phyloP scores from a whole-genome alignment of 1,284 basidiomycete genomes.

The Leccinum pallidistipes region DNA sequence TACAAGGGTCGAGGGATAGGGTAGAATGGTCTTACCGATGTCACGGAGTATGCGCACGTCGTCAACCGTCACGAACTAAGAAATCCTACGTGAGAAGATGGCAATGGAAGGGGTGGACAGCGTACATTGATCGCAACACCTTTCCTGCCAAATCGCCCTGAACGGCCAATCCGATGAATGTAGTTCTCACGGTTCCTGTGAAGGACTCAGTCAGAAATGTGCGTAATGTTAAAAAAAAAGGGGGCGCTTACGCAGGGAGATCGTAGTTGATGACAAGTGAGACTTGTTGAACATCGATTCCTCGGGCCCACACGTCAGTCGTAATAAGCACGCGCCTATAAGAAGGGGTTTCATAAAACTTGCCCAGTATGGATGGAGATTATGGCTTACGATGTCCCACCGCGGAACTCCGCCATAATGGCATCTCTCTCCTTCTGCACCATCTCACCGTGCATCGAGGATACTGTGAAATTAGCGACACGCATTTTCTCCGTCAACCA shows the following conservation, averaged over 20 bases:
- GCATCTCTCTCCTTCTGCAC: constrained; percentile 97
- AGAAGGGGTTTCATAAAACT: constrained; percentile 11
- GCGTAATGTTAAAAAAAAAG: constrained; percentile 5
- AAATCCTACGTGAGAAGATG: constrained; percentile 12
- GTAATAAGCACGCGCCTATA: constrained; percentile 90
- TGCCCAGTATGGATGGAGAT: constrained; percentile 10
- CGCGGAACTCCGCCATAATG: constrained; percentile 98
- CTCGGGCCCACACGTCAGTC: constrained; percentile 98
- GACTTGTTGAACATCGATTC: constrained; percentile 98
- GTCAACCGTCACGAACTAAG: constrained; percentile 87
- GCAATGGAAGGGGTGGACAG: constrained; percentile 15
- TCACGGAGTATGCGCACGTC: constrained; percentile 89
- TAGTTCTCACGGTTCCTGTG: constrained; percentile 95
- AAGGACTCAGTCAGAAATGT: constrained; percentile 19
- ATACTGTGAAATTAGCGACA: constrained; percentile 94
- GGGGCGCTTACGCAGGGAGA: constrained; percentile 73
- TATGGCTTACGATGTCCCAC: constrained; percentile 79
- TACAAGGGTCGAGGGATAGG: constrained; percentile 2
- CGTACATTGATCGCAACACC: constrained; percentile 89
- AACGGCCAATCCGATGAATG: constrained; percentile 96
- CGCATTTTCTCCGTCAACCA: constrained; percentile 99
- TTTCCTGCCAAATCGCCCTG: constrained; percentile 93
- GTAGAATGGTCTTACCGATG: constrained; percentile 60
- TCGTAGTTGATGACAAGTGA: constrained; percentile 99
- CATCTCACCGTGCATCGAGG: constrained; percentile 99